Base-by-base conservation (phyloP, 805 yeast species). In the Lipomyces japonicus region DNA sequence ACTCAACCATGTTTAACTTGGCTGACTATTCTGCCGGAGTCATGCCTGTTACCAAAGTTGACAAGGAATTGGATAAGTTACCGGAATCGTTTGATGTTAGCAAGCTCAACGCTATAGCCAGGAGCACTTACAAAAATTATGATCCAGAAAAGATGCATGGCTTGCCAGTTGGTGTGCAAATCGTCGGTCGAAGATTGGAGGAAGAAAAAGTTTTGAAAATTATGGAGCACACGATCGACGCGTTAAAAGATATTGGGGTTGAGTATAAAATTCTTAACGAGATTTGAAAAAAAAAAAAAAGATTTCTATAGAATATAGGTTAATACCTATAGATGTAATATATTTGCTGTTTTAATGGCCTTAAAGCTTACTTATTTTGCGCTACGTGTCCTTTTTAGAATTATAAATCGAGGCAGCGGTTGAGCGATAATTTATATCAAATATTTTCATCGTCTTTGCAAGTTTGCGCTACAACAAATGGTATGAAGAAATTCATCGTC, bases 81-180 rank as follows among this genome's bases (percentile, higher is more conserved):
- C 71, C 71, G 6, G 42, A 47, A 10, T 61, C 44, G 28, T 68
- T 68, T 57, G 51, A 60, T 26, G 50, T 62, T 30, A 50, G 54
- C 42, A 55, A 55, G 21, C 60, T 64, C 39, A 74, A 71, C 59
- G 71, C 68, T 1, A 61, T 71, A 2, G 84, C 80, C 44, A 59
- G 65, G 38, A 71, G 66, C 19, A 72, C 76, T 31, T 72, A 72
- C 57, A 64, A 67, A 26, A 63, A 71, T 43, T 81, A 78, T 65
- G 74, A 78, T 55, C 75, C 82, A 0, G 73, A 68, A 44, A 75
- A 75, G 54, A 70, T 74, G 63, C 73, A 78, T 56, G 83, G 81
- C 3, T 78, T 81, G 48, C 82, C 87, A 0, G 81, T 80, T 12
- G 78, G 81, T 18, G 67, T 84, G n/a, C 88, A 83, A 64, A 67